Base-by-base conservation (phyloP, 2,329 filamentous ascomycete species). In the Epichloe aotearoae region DNA sequence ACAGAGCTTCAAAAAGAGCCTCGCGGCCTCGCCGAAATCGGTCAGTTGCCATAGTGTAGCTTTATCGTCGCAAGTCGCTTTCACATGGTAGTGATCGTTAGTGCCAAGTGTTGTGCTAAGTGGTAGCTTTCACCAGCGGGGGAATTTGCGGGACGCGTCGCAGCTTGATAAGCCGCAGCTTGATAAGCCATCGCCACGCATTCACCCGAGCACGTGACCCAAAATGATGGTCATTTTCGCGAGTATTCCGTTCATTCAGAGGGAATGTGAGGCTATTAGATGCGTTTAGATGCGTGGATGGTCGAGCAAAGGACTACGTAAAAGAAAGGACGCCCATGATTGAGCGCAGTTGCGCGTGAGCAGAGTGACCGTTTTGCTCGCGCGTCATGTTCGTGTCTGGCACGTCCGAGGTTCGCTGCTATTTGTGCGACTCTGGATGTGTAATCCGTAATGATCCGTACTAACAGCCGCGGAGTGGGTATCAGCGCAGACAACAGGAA, bases 1-100 rank as follows among this genome's bases (percentile, higher is more conserved):
- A 59, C 7, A 75, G 56, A 34, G 69, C 70, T 53, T 68, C 62
- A 17, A 70, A 59, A 14, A 75, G 57, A 26, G 67, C 63, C 45
- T 66, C 61, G 10, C 70, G 67, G 26, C 70, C 69, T 37, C 58
- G 61, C 39, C 58, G 56, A 43, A 71, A 65, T 67, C 69, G 72
- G 10, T 46, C 44, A 52, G 59, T 65, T 38, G 67, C 59, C 69
- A 73, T 72, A 23, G 42, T 54, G 46, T 36, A 38, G 42, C 36
- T 23, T 26, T n/a, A 11, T 30, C n/a, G 14, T 40, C 45, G 37
- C 20, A 34, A 34, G 36, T 23, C 33, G n/a, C 23, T n/a, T 34
- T 19, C 30, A 15, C n/a, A 34, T 34, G 20, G 15, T 15, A 38
- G 20, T 19, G 10, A 4, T 20, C 33, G 20, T 30, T 30, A 30